Conservation (phyloP, 257 asterid genomes). For the Vinca minor region DNA sequence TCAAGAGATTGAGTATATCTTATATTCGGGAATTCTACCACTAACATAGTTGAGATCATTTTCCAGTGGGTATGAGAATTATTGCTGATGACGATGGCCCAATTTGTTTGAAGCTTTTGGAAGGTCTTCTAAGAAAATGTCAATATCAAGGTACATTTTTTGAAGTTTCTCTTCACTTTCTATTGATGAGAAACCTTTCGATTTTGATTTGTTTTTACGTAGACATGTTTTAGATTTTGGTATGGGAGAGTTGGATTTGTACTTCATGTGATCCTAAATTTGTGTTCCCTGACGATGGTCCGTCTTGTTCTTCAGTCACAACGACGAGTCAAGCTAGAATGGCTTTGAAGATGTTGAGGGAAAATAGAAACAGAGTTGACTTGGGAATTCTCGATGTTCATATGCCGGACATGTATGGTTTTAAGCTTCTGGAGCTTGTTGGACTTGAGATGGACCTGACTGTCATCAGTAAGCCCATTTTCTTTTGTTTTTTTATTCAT, state of each 20-base stretch:
- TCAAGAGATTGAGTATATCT: too few species aligned
- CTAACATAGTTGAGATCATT: too few species aligned
- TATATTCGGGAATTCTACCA: too few species aligned
- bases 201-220: not conserved
- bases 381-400: constrained; percentile 76
- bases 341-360: constrained; percentile 67
- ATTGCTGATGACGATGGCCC: constrained; percentile 88
- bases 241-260: not conserved
- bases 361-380: constrained; percentile 65
- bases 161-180: constrained; percentile 27
- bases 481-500: not conserved
- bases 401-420: constrained; percentile 96
- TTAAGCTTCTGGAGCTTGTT: constrained; percentile 73
- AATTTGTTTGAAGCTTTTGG: constrained; percentile 62
- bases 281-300: constrained; percentile 15
- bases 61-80: constrained; percentile 81
- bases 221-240: not conserved
- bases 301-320: constrained; percentile 41
- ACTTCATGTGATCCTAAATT: not conserved
- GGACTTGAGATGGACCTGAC: constrained; percentile 89
- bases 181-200: not conserved
- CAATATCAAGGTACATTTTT: too few species aligned
- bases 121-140: constrained; percentile 62
- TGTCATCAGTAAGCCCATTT: constrained; percentile 54
- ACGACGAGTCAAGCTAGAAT: constrained; percentile 51